Evolutionary conservation across 306 rosid species (phyloP), one percentile per base, ranked within the genome.

Genomic region (Prinsepia uniflora): DNA sequence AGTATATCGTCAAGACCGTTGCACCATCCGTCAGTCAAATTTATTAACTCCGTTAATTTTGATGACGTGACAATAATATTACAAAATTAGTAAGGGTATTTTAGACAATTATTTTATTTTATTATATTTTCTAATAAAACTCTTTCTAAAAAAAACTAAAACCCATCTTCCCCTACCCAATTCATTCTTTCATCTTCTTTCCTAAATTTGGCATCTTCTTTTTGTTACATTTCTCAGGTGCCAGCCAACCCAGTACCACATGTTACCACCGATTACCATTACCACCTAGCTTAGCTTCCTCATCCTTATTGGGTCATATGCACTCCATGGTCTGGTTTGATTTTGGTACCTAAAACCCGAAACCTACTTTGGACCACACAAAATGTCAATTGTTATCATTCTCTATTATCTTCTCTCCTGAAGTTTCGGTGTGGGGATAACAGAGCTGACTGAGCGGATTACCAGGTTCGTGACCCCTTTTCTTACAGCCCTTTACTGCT

Each of bases 351-450:
- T 72, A 57, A 70, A 43, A 41, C 14, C 48, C 12, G 15, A n/a
- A 36, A n/a, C 11, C 9, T 40, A 4, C 34, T 70, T n/a, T 8
- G 3, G 17, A 6, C 64, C 15, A 18, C 36, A 11, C 15, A 24
- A 41, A 14, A 36, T 36, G 2, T 34, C 58, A 30, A 56, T 13
- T 40, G 9, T 12, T 5, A 3, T 56, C 8, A 5, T 11, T 22
- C 40, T 30, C 40, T 13, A 10, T 17, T 8, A 20, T 20, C 49
- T 15, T 67, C 42, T 71, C 80, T 80, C 65, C 95, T 92, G 96
- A 88, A 17, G 46, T 80, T 36, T 72, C 72, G 92, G 77, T 67
- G 91, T 87, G 81, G 89, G 95, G 88, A 92, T 83, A 66, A 73
- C 83, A 48, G 75, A 75, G 82, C 81, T 39, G 3, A 63, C 67